Evolutionary conservation across 148 eudicot genomes (phyloP), one percentile per base, ranked within the genome.

Genomic region (Suaeda aralocaspica): DNA sequence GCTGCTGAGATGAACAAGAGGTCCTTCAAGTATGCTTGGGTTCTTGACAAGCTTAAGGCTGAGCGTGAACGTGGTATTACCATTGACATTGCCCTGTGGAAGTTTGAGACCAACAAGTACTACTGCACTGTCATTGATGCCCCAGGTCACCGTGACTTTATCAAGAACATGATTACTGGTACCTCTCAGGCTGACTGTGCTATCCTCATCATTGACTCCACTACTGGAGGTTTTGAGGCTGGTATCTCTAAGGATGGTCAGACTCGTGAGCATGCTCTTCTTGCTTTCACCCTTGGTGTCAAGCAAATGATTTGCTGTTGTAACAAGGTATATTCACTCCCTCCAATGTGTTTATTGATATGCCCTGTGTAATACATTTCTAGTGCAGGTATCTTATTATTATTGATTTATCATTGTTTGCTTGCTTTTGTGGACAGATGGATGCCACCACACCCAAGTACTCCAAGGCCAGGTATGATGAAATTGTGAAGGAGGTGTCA

Each of bases 1-100:
- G 82, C 80, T 59, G 78, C 80, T 72, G 85, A 82, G 78, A 78
- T 82, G 85, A 82, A 82, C 82, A 82, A 82, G 80, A 78, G 85
- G 68, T 82, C 85, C 25, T 79, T 76, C 60, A 76, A 82, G 85
- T 82, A 79, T 22, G 85, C 85, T 0, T 79, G 85, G 85, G 85
- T 82, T 53, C 79, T 82, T 46, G 85, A 82, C 80, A 82, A 82
- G 62, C 79, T 82, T 12, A 78, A 82, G 77, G 84, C 81, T 2
- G 84, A 81, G 76, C 81, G 81, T 74, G 84, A 81, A 67, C 81
- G 81, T 77, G 84, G 84, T 74, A 81, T 81, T 19, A 81, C 84
- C 16, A 81, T 81, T 41, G 84, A 81, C 48, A 78, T 81, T 63
- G 81, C 84, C 25, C 22, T 75, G 77, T 78, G 84, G 84, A 78